Percentiles rank a stretch among this genome's conserved stretches.
Conservation (phyloP, 768 basidiomycete genomes). For the Boletus pseudopeckii region DNA sequence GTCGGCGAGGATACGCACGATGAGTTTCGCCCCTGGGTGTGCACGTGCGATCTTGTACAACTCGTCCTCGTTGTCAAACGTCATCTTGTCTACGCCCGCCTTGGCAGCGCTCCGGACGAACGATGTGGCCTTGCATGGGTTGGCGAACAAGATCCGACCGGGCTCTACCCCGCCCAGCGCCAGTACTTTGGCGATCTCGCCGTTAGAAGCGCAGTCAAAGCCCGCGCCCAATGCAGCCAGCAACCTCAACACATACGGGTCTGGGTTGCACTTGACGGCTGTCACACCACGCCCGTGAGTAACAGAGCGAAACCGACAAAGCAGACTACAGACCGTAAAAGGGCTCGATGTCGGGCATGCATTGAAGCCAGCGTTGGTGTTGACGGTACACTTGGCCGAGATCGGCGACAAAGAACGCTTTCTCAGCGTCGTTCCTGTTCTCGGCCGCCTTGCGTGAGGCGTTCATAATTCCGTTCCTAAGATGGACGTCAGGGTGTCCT, state of each 20-base stretch:
- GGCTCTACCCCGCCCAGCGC: constrained; percentile 71
- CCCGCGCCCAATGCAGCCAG: constrained; percentile 87
- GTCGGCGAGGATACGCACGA: constrained; percentile 96
- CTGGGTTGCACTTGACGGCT: constrained; percentile 99
- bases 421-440: constrained; percentile 73
- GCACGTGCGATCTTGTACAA: constrained; percentile 84
- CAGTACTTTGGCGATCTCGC: constrained; percentile 84
- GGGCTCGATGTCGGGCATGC: constrained; percentile 83
- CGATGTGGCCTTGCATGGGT: constrained; percentile 96
- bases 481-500: constrained; percentile 71
- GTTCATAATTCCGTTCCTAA: constrained; percentile 73
- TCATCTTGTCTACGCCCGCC: constrained; percentile 86
- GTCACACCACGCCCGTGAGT: constrained; percentile 22
- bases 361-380: constrained; percentile 74
- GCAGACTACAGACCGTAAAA: constrained; percentile 73
- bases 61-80: constrained; percentile 97
- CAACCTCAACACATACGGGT: constrained; percentile 88
- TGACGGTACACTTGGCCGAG: constrained; percentile 84
- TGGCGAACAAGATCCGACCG: constrained; percentile 90
- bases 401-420: constrained; percentile 96
- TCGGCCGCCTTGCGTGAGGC: constrained; percentile 50
- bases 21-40: constrained; percentile 79
- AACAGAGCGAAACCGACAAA: constrained; percentile 21
- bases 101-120: constrained; percentile 85
- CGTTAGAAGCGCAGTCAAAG: constrained; percentile 96